These are phyloP conservation scores for Coprinopsis sp. DNA, from an alignment of 768 basidiomycete genomes.

Conservation along the genomic window DNA sequence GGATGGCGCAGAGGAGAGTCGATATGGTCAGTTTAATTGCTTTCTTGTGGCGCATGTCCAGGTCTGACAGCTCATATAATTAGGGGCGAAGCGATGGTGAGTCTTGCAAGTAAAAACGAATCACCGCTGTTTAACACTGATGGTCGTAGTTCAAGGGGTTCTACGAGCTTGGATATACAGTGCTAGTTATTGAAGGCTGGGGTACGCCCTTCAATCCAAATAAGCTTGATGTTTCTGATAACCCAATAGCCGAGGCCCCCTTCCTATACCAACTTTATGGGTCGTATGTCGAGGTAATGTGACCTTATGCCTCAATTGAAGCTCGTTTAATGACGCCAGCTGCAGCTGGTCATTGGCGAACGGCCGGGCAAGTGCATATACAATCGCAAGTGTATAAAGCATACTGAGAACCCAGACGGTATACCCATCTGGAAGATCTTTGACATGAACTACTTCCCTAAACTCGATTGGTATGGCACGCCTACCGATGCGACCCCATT, in stretches of 20 bases:
- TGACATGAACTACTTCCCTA: slow-evolving; percentile 24
- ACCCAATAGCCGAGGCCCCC: slow-evolving; percentile 18
- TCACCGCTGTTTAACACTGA: neutral
- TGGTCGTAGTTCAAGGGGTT: slow-evolving; percentile 19
- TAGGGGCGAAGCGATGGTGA: slow-evolving; percentile 23
- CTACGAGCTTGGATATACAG: slow-evolving; percentile 20
- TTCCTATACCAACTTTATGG: slow-evolving; percentile 28
- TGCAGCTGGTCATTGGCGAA: slow-evolving; percentile 23
- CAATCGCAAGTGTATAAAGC: slow-evolving; percentile 23
- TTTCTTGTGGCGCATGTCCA: neutral
- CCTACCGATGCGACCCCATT: neutral
- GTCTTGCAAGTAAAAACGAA: neutral
- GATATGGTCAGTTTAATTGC: slow-evolving; percentile 30
- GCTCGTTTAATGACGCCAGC: neutral
- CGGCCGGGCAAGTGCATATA: slow-evolving; percentile 21
- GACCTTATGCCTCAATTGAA: neutral
- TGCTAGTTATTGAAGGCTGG: slow-evolving; percentile 20
- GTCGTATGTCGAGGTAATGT: slow-evolving; percentile 25
- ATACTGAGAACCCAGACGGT: slow-evolving; percentile 23
- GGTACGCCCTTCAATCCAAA: neutral
- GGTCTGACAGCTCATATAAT: neutral
- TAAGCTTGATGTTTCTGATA: neutral
- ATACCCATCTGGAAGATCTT: slow-evolving; percentile 36
- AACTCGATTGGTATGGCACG: slow-evolving; percentile 1
- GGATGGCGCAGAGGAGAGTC: slow-evolving; percentile 20